Base-by-base conservation (phyloP, 2,329 filamentous ascomycete genomes). In the Fusarium verticillioides region DNA sequence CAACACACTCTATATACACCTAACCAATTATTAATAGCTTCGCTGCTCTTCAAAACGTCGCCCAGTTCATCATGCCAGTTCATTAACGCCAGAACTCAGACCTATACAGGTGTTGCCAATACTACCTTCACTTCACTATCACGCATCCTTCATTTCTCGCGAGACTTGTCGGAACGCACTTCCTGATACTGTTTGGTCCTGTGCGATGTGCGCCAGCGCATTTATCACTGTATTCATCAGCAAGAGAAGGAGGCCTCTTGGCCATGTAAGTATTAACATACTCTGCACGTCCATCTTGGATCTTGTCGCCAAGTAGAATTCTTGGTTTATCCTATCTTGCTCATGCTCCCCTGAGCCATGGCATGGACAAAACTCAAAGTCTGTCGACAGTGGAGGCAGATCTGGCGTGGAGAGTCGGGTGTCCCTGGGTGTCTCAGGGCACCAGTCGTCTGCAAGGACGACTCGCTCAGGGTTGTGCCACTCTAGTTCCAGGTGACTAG, bases 351-450 rank as follows among this genome's bases (percentile, higher is more conserved):
- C 49, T 7, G 40, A n/a, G 28, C 18, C 26, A 39, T 74, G 66
- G 23, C 75, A 77, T 28, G 63, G n/a, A 19, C 74, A 77, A 60
- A 77, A 77, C 63, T 78, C 74, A 74, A 69, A 76, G 32, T 74
- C 56, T 28, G 69, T 78, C 28, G 59, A 75, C 32, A 77, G 28
- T 2, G 75, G 75, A 6, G 60, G 53, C 9, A 78, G 61, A n/a
- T 77, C 75, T 19, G 75, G 75, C 7, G 74, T 78, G 9, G 75
- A 68, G 18, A 77, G 64, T 15, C 74, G 62, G 30, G 56, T 64
- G 19, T 74, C 72, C 9, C 44, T 56, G 3, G 75, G 75, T 13
- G 74, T 74, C 16, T 18, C 47, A 4, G 75, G 75, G 43, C 19
- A 32, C 73, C 74, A 72, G 28, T 67, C 53, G 32, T 56, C 50